These are phyloP conservation scores for Monilinia laxa DNA, from an alignment of 2,329 filamentous ascomycete genomes.

Conservation along the genomic window DNA sequence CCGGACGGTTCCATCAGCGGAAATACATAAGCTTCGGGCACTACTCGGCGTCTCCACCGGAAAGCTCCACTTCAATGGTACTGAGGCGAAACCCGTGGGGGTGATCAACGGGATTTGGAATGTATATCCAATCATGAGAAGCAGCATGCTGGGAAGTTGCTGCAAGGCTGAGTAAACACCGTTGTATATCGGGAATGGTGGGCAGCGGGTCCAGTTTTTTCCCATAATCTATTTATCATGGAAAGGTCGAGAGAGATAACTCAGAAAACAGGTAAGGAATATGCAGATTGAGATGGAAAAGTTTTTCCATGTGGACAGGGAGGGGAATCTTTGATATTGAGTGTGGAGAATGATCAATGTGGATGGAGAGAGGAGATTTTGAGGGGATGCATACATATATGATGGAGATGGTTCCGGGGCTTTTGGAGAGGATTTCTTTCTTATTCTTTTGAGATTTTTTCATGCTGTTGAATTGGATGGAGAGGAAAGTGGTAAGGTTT, in stretches of 20 bases:
- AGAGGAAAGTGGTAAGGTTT: neutral
- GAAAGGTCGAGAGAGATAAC: neutral
- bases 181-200: constrained; percentile 1
- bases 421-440: too few species aligned
- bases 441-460: neutral
- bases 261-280: neutral
- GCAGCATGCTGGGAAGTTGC: neutral
- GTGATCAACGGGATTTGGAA: constrained; percentile 2
- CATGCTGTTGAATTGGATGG: neutral
- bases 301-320: neutral
- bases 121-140: neutral
- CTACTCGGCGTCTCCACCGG: neutral
- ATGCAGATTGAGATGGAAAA: neutral
- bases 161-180: constrained; percentile 4
- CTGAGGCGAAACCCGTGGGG: neutral
- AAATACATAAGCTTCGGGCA: neutral
- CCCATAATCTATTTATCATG: neutral
- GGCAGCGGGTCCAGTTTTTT: neutral
- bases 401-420: neutral
- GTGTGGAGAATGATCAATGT: too few species aligned
- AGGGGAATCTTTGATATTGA: neutral
- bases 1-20: neutral
- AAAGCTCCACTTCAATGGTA: neutral
- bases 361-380: neutral
- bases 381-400: neutral